phyloP scores from a whole-genome alignment of 2,329 filamentous ascomycete genomes.

The Westerdykella ornata region DNA sequence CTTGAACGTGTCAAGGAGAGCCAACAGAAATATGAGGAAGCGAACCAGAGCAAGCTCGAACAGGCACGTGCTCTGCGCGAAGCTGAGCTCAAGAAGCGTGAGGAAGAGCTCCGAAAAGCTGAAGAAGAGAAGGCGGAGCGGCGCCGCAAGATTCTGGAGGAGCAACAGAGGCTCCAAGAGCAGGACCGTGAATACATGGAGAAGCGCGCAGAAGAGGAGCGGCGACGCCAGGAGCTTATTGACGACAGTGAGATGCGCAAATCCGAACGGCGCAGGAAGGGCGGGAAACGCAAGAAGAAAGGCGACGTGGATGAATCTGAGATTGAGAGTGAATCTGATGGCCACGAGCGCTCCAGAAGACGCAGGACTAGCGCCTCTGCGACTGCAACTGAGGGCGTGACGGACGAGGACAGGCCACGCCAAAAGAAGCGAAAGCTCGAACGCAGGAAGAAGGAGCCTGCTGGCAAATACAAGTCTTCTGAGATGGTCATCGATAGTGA shows the following conservation, averaged over 20 bases:
- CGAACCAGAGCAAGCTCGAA: constrained; percentile 80
- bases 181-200: constrained; percentile 65
- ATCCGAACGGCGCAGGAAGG: constrained; percentile 37
- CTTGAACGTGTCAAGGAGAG: constrained; percentile 76
- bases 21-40: constrained; percentile 87
- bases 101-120: constrained; percentile 58
- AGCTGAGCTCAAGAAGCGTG: constrained; percentile 67
- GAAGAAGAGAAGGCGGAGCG: constrained; percentile 65
- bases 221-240: constrained; percentile 51
- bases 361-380: constrained; percentile 34
- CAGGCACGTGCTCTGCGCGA: constrained; percentile 75
- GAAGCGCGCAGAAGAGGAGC: constrained; percentile 64
- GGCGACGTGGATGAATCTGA: constrained; percentile 42
- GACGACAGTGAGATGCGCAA: constrained; percentile 80
- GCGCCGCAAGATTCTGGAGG: constrained; percentile 75
- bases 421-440: constrained; percentile 58
- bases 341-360: constrained; percentile 25
- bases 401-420: constrained; percentile 54
- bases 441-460: constrained; percentile 40
- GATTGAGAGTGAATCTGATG: constrained; percentile 39
- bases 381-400: constrained; percentile 30
- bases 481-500: constrained; percentile 78
- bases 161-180: constrained; percentile 73
- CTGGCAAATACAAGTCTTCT: constrained; percentile 73
- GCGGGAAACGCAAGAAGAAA: constrained; percentile 57